Evolutionary conservation across 192 early-diverging fungal species (phyloP), one percentile per base, ranked within the genome.

Genomic region (Haplosporangium gracile): DNA sequence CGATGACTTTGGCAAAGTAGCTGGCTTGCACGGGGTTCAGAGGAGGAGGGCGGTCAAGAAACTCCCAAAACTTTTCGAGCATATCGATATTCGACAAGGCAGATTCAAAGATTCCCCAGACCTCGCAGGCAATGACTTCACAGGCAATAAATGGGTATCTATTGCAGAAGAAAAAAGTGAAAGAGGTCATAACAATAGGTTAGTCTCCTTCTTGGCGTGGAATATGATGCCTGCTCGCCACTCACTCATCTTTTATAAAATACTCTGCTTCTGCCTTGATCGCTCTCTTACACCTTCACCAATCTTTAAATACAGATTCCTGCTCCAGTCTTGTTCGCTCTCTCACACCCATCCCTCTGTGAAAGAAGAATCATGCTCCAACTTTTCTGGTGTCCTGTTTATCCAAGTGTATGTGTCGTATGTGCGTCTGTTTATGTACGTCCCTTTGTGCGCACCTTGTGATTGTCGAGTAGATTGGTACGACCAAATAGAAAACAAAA

Each of bases 1-100:
- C 92, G 88, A 97, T 97, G 51, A 97, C 95, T 89, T 97, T 98
- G 76, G 90, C 91, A 88, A 98, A 99, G 86, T 97, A 96, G 60
- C 93, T 95, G 16, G 97, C 96, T 77, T 97, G 96, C 42, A 95
- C 87, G 16, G 93, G 88, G 82, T 96, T 91, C 75, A 98, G 84
- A 78, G 93, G 92, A 29, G 92, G 91, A 18, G 91, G 91, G 47
- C 91, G 90, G 78, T 97, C 95, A 77, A 99, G 89, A 68, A 97
- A 89, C 32, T 90, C 89, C 97, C 97, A 98, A 77, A 98, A 95
- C 53, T 91, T 87, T 72, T 92, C 92, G 32, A 99, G 89, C 45
- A 97, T 89, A 60, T 95, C 92, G 22, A 81, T 87, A 79, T 95
- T 94, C 9, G 90, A 88, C 53, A 97, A 82, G 1, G 95, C 88